Conservation (phyloP, 1,284 basidiomycete genomes). For the Schizophyllum commune region DNA sequence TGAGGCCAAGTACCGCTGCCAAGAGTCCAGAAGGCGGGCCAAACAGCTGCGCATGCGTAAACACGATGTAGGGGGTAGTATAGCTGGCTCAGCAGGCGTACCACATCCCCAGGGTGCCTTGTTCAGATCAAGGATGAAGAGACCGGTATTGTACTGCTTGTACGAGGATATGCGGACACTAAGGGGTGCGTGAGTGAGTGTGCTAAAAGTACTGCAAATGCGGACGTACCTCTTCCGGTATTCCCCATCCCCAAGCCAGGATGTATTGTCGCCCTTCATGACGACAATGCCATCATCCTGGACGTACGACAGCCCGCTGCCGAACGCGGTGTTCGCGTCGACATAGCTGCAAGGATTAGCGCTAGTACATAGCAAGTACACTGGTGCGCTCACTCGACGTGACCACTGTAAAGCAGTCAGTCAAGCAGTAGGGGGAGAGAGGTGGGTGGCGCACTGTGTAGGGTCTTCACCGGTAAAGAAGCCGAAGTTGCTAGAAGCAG, state of each 20-base stretch:
- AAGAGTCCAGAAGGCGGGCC: slow-evolving; percentile 61
- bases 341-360: slow-evolving; percentile 36
- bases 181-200: slow-evolving; percentile 17
- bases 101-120: slow-evolving; percentile 68
- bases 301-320: slow-evolving; percentile 33
- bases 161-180: slow-evolving; percentile 57
- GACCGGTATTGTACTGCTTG: slow-evolving; percentile 51
- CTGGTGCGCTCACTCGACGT: slow-evolving; percentile 6
- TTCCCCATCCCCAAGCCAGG: slow-evolving; percentile 33
- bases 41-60: slow-evolving; percentile 35
- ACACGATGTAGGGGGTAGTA: not conserved
- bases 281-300: slow-evolving; percentile 39
- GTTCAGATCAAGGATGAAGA: slow-evolving; percentile 65
- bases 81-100: slow-evolving; percentile 19
- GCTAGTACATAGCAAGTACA: slow-evolving; percentile 5
- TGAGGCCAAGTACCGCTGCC: slow-evolving; percentile 48
- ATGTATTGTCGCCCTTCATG: slow-evolving; percentile 55
- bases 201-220: not conserved
- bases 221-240: slow-evolving; percentile 38
- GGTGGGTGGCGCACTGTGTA: too few species aligned
- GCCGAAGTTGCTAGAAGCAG: slow-evolving; percentile 36
- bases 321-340: slow-evolving; percentile 36
- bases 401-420: slow-evolving; percentile 45
- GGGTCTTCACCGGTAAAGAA: slow-evolving; percentile 40
- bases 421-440: slow-evolving; percentile 5